Evolutionary conservation across 108 stramenopile genomes (phyloP).

Genomic region (Pseudonitzschia delicatissima): DNA sequence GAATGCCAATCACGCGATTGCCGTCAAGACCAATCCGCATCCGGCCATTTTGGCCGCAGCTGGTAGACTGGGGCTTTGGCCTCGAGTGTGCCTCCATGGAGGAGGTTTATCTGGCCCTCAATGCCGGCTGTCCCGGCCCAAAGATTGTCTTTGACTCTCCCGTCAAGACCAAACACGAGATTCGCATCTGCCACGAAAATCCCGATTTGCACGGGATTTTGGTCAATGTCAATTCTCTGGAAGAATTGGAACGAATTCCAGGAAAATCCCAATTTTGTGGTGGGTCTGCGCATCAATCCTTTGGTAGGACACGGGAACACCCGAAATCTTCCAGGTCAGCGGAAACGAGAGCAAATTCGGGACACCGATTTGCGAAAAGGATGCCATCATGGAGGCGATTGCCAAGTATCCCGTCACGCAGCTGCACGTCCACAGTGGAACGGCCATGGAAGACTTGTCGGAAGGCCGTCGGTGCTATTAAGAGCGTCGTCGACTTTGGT

Average conservation of each 20-base stretch:
- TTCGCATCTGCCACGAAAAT: slow-evolving; percentile 12
- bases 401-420: slow-evolving; percentile 7
- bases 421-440: slow-evolving; percentile 5
- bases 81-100: slow-evolving; percentile 12
- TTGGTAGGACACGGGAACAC: slow-evolving; percentile 6
- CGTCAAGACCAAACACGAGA: slow-evolving; percentile 9
- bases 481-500: not conserved
- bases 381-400: slow-evolving; percentile 7
- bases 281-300: not conserved
- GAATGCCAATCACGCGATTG: not conserved
- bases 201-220: slow-evolving; percentile 1
- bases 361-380: slow-evolving; percentile 4
- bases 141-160: slow-evolving; percentile 12
- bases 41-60: slow-evolving; percentile 2
- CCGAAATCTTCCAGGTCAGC: slow-evolving; percentile 1
- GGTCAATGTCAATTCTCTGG: slow-evolving; percentile 1
- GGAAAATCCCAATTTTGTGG: not conserved
- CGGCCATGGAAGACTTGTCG: slow-evolving; percentile 4
- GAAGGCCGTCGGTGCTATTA: slow-evolving; percentile 9
- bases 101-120: slow-evolving; percentile 7
- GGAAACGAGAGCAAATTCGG: slow-evolving; percentile 1
- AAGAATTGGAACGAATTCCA: slow-evolving; percentile 8
- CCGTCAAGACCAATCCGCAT: slow-evolving; percentile 11
- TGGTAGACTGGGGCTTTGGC: slow-evolving; percentile 6
- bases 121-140: not conserved